Conservation (phyloP, 2,329 filamentous ascomycete species). For the Fusarium pseudograminearum region DNA sequence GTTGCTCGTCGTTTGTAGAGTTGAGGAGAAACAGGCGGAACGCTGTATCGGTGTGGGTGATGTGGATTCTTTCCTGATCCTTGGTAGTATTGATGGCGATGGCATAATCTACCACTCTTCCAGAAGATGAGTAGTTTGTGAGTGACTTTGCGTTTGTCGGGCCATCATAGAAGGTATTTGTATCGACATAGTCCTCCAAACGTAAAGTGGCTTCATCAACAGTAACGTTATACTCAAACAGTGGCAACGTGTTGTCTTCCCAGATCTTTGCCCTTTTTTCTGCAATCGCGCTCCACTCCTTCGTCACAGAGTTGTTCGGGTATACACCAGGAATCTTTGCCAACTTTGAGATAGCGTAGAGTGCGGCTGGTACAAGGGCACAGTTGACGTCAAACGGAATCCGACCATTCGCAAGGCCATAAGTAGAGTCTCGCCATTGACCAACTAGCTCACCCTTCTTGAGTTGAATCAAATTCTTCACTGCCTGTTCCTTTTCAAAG, state of each 20-base stretch:
- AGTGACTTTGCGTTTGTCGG: conserved; percentile 58
- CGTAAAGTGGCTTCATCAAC: conserved; percentile 58
- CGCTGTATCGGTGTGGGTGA: conserved; percentile 74
- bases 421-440: conserved; percentile 72
- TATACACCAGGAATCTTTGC: conserved; percentile 62
- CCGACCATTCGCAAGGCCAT: conserved; percentile 70
- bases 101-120: conserved; percentile 63
- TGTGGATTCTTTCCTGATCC: conserved; percentile 61
- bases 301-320: conserved; percentile 50
- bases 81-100: conserved; percentile 67
- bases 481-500: conserved; percentile 64
- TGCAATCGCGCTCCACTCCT: conserved; percentile 60
- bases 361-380: conserved; percentile 70
- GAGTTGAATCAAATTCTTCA: conserved; percentile 68
- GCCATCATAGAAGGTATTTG: conserved; percentile 57
- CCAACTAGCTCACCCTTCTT: conserved; percentile 67
- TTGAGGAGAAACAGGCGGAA: conserved; percentile 74
- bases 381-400: conserved; percentile 76
- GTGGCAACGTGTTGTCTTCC: conserved; percentile 69
- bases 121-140: conserved; percentile 50
- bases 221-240: conserved; percentile 64
- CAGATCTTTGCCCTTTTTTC: conserved; percentile 67
- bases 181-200: conserved; percentile 60
- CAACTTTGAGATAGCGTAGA: conserved; percentile 68
- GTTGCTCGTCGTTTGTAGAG: conserved; percentile 66